Percentiles rank a stretch among this genome's conserved stretches.
Conservation (phyloP, 345 rosid genomes). For the Lepidium africanum region DNA sequence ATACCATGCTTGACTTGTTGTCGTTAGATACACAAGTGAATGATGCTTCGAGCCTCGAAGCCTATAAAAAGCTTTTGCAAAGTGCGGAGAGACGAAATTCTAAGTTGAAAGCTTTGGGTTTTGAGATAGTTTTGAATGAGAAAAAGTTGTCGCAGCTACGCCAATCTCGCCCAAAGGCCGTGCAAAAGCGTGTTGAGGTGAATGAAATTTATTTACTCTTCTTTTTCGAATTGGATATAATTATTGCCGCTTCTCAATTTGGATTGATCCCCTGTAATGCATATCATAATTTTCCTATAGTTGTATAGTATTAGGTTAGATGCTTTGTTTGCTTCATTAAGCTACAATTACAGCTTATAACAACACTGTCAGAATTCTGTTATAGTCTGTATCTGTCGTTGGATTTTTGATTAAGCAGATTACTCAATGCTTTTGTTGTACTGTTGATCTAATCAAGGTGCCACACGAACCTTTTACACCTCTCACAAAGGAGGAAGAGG, state of each 20-base stretch:
- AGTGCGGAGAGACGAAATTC: conserved; percentile 39
- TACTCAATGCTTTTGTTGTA: not conserved
- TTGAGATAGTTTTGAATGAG: conserved; percentile 51
- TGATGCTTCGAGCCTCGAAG: conserved; percentile 37
- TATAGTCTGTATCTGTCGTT: not conserved
- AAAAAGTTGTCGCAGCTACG: conserved; percentile 31
- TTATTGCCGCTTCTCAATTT: not conserved
- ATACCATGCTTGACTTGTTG: conserved; percentile 37
- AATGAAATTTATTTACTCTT: not conserved
- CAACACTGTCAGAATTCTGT: not conserved
- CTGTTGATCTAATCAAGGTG: conserved; percentile 37
- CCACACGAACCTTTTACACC: conserved; percentile 63
- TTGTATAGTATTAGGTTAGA: not conserved
- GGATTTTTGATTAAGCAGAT: not conserved
- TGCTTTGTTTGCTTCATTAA: not conserved
- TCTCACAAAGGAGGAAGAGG: conserved; percentile 65
- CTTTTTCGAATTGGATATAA: not conserved
- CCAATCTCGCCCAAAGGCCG: conserved; percentile 42
- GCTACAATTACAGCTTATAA: not conserved
- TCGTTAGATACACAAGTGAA: conserved; percentile 29
- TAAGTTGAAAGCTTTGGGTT: conserved; percentile 44
- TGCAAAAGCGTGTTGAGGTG: conserved; percentile 38
- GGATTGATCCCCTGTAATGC: not conserved
- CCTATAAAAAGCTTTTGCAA: conserved; percentile 59
- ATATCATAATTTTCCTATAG: not conserved